phyloP scores from a whole-genome alignment of 2,329 filamentous ascomycete species.

The Lasiodiplodia gonubiensis region DNA sequence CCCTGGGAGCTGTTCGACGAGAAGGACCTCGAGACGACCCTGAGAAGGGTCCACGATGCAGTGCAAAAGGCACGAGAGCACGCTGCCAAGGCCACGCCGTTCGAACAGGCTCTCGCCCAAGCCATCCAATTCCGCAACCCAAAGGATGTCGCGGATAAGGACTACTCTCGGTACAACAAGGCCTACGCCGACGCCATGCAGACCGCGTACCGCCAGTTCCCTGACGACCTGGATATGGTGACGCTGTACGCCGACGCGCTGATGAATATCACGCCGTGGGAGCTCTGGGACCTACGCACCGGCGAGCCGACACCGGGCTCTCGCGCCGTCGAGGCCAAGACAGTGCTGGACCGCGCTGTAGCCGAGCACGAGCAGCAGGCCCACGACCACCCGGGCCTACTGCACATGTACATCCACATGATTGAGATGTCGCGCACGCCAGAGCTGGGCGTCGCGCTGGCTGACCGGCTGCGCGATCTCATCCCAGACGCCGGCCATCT shows the following conservation, averaged over 20 bases:
- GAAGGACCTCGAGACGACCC: conserved; percentile 60
- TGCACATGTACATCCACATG: conserved; percentile 78
- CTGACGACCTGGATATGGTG: conserved; percentile 67
- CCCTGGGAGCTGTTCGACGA: conserved; percentile 74
- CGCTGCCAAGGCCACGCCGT: conserved; percentile 47
- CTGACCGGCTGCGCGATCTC: conserved; percentile 67
- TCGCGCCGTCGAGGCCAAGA: conserved; percentile 64
- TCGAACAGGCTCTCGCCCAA: conserved; percentile 68
- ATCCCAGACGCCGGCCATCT: conserved; percentile 74
- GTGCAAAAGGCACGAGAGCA: conserved; percentile 52
- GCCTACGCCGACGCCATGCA: conserved; percentile 68
- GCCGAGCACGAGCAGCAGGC: conserved; percentile 51
- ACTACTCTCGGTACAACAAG: conserved; percentile 62
- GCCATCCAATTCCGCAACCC: conserved; percentile 70
- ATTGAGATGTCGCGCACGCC: conserved; percentile 77
- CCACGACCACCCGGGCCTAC: conserved; percentile 67
- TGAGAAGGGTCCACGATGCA: conserved; percentile 57
- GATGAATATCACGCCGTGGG: conserved; percentile 71
- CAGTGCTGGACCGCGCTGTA: conserved; percentile 65
- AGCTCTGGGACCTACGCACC: conserved; percentile 66
- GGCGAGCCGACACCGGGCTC: conserved; percentile 62
- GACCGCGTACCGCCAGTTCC: conserved; percentile 58
- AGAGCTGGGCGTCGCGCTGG: conserved; percentile 65
- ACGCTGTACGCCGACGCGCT: conserved; percentile 68
- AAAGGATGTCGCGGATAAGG: conserved; percentile 47